These are phyloP conservation scores for Mycena latifolia DNA, from an alignment of 768 basidiomycete species.

Conservation along the genomic window DNA sequence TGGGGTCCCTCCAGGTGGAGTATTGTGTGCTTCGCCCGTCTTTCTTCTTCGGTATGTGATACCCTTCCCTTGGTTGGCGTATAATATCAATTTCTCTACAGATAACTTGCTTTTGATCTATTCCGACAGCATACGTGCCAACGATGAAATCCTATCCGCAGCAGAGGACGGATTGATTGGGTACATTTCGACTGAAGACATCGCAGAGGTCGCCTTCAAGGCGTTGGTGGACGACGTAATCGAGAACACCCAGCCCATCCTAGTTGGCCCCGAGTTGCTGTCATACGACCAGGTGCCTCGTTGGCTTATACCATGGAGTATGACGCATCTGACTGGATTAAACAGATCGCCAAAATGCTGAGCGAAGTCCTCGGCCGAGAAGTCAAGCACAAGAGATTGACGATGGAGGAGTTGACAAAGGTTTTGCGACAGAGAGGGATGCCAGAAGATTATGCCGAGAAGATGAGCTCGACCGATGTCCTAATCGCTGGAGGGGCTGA, in stretches of 20 bases:
- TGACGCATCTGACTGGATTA: not conserved
- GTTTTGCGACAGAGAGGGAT: constrained; percentile 36
- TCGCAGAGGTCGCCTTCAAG: constrained; percentile 38
- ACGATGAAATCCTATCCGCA: constrained; percentile 40
- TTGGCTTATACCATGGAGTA: too few species aligned
- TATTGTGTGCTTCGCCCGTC: constrained; percentile 50
- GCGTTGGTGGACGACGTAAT: constrained; percentile 38
- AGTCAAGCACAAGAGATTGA: constrained; percentile 43
- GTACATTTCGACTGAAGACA: constrained; percentile 47
- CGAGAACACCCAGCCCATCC: constrained; percentile 41
- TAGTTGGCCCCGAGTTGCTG: constrained; percentile 48
- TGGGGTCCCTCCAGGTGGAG: constrained; percentile 46
- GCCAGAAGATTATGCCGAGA: constrained; percentile 31
- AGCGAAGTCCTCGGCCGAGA: constrained; percentile 42
- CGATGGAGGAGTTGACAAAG: constrained; percentile 33
- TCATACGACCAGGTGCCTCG: constrained; percentile 31
- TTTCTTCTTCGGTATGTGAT: constrained; percentile 48
- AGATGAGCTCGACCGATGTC: constrained; percentile 35
- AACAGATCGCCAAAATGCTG: constrained; percentile 42
- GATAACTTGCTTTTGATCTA: constrained; percentile 4
- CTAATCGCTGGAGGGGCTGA: constrained; percentile 40
- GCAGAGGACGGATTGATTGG: constrained; percentile 43
- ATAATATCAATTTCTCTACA: constrained; percentile 18
- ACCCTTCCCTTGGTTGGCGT: not conserved
- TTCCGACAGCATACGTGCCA: not conserved